Base-by-base conservation (phyloP, 768 basidiomycete species). In the Termitomyces sp. region DNA sequence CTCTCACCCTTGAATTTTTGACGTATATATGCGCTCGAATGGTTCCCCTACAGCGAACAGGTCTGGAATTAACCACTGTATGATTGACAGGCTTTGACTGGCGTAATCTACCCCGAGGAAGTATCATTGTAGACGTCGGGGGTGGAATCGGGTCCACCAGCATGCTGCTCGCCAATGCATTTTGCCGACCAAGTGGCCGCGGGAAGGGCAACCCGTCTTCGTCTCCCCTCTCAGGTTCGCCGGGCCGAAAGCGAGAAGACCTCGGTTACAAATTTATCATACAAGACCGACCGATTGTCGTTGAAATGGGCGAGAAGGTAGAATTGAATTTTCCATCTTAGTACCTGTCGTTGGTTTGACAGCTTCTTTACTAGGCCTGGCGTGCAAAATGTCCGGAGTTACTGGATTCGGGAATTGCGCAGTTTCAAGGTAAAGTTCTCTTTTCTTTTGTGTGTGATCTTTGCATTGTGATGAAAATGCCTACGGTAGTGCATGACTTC, bases 71-170 rank as follows among this genome's bases (percentile, higher is more conserved):
- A 18, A 54, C 37, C 18, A 13, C 5, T 42, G 9, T 30, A 30
- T 27, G 12, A 18, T 57, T 49, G 39, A 22, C 59, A 88, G 88
- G 78, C 1, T 87, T 85, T 63, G 77, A 82, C 42, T 89, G 88
- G 82, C 65, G 72, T 18, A 67, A 76, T 6, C 75, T 89, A 31
- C 75, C 77, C 0, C 66, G 67, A n/a, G 79, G 77, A 13, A 76
- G 81, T 9, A 67, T 82, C 3, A 73, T 89, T 13, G 80, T 88
- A 5, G 88, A 89, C 57, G 85, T 89, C 3, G 87, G 88, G 1
- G 88, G 88, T 15, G 87, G 88, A 3, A 83, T 88, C 36, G 88
- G 88, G 16, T 73, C 75, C 16, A 74, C 74, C 2, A 72, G 68
- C 30, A 77, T 77, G 76, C 34, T 76, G 42, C 66, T 77, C 4